Conservation (phyloP, 1,139 yeast species). For the Lodderomyces jiufengensis region DNA sequence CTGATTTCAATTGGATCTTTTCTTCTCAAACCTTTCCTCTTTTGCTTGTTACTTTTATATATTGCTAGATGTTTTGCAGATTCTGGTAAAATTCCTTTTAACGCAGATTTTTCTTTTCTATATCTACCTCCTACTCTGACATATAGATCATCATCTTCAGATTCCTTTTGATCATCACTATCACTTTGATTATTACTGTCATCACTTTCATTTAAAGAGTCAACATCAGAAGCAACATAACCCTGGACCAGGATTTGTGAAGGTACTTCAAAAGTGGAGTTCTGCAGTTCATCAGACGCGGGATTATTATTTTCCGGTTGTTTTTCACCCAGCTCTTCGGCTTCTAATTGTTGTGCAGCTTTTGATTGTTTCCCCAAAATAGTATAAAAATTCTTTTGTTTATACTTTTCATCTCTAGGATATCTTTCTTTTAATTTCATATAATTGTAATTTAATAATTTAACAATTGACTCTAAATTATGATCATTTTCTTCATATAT, state of each 20-base stretch:
- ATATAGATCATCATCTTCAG: slow-evolving; percentile 15
- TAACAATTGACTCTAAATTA: slow-evolving; percentile 33
- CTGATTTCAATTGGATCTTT: slow-evolving; percentile 19
- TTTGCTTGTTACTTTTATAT: slow-evolving; percentile 15
- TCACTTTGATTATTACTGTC: neutral
- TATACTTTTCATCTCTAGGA: slow-evolving; percentile 41
- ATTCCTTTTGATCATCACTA: slow-evolving; percentile 5
- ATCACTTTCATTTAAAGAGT: neutral
- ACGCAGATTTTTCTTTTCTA: slow-evolving; percentile 26
- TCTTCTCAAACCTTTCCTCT: slow-evolving; percentile 1
- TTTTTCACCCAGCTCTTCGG: slow-evolving; percentile 9
- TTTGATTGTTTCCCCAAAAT: slow-evolving; percentile 29
- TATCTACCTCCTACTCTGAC: slow-evolving; percentile 34
- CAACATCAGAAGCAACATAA: slow-evolving; percentile 2
- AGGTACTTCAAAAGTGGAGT: neutral
- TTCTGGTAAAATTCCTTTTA: slow-evolving; percentile 39
- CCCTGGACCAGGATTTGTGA: slow-evolving; percentile 7
- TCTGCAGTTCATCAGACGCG: slow-evolving; percentile 2
- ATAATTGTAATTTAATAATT: slow-evolving; percentile 35
- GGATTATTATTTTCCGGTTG: slow-evolving; percentile 11
- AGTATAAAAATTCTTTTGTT: slow-evolving; percentile 36
- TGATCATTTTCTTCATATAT: slow-evolving; percentile 32
- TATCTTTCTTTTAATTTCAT: slow-evolving; percentile 27
- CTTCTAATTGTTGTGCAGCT: slow-evolving; percentile 10
- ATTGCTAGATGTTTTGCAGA: slow-evolving; percentile 32